Conservation (phyloP, 1,139 yeast species). For the Pneumocystis carinii region DNA sequence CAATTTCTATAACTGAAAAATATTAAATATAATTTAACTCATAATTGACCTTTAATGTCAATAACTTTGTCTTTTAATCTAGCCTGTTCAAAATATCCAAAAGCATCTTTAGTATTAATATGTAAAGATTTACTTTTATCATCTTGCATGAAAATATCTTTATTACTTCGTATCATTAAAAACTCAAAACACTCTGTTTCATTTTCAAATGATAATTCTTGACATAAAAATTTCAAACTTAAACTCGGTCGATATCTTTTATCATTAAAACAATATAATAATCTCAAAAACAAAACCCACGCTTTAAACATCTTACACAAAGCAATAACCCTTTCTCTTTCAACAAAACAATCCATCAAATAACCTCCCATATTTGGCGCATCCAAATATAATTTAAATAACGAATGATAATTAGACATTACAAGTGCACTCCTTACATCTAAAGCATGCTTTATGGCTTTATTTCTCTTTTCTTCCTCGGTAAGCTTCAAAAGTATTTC, state of each 20-base stretch:
- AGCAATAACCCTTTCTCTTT: slow-evolving; percentile 47
- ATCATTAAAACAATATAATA: slow-evolving; percentile 1
- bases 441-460: slow-evolving; percentile 32
- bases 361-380: slow-evolving; percentile 31
- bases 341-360: slow-evolving; percentile 34
- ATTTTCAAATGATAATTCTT: slow-evolving; percentile 35
- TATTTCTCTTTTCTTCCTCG: slow-evolving; percentile 19
- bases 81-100: slow-evolving; percentile 31
- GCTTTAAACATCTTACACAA: slow-evolving; percentile 44
- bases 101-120: slow-evolving; percentile 36
- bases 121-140: slow-evolving; percentile 27
- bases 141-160: slow-evolving; percentile 18
- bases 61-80: slow-evolving; percentile 23
- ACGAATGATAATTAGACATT: slow-evolving; percentile 36
- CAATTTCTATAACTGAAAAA: not conserved
- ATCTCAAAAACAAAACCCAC: slow-evolving; percentile 23
- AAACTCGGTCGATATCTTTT: slow-evolving; percentile 29
- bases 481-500: slow-evolving; percentile 20
- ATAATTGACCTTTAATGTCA: slow-evolving; percentile 87
- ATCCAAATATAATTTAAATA: slow-evolving; percentile 30
- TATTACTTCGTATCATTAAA: slow-evolving; percentile 30
- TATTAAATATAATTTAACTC: slow-evolving; percentile 5
- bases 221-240: slow-evolving; percentile 31
- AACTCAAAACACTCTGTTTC: slow-evolving; percentile 28
- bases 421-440: slow-evolving; percentile 31